Conservation (phyloP, 805 yeast genomes). For the Saturnispora silvae region DNA sequence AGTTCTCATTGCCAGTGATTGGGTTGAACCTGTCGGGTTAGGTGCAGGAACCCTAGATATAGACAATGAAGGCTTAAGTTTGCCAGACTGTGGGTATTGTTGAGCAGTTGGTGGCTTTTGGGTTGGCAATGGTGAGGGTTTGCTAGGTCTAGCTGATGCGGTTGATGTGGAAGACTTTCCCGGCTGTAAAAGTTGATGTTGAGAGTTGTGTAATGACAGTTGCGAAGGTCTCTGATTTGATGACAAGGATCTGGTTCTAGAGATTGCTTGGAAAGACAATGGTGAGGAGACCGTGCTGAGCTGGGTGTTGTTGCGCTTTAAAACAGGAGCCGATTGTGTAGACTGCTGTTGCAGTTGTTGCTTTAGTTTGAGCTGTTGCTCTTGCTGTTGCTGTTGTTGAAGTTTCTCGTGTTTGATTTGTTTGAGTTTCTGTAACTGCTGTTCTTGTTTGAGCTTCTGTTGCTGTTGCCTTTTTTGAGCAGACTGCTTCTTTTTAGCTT, state of each 20-base stretch:
- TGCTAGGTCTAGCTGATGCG: constrained; percentile 1
- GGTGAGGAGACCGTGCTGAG: constrained; percentile 1
- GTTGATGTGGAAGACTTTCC: no score
- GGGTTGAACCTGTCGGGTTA: constrained; percentile 7
- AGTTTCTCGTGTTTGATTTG: not conserved
- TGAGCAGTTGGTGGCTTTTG: constrained; percentile 7
- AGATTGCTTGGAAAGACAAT: not conserved
- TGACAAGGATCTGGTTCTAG: constrained; percentile 2
- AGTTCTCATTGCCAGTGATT: constrained; percentile 12
- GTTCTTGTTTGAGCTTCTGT: not conserved
- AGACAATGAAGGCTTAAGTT: constrained; percentile 5
- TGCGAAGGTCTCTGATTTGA: not conserved
- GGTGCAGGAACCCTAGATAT: constrained; percentile 9
- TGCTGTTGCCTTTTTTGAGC: no score
- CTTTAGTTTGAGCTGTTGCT: no score
- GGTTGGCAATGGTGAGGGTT: constrained; percentile 7
- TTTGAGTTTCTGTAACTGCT: not conserved
- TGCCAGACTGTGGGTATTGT: constrained; percentile 3
- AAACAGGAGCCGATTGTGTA: no score
- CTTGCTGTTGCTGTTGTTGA: constrained; percentile 7
- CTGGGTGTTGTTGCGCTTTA: constrained; percentile 2
- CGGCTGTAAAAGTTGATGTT: no score
- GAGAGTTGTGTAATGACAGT: no score
- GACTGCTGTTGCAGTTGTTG: no score
- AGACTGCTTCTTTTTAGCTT: no score